These are phyloP conservation scores for Alternaria postmessia DNA, from an alignment of 2,329 filamentous ascomycete species.

Conservation along the genomic window DNA sequence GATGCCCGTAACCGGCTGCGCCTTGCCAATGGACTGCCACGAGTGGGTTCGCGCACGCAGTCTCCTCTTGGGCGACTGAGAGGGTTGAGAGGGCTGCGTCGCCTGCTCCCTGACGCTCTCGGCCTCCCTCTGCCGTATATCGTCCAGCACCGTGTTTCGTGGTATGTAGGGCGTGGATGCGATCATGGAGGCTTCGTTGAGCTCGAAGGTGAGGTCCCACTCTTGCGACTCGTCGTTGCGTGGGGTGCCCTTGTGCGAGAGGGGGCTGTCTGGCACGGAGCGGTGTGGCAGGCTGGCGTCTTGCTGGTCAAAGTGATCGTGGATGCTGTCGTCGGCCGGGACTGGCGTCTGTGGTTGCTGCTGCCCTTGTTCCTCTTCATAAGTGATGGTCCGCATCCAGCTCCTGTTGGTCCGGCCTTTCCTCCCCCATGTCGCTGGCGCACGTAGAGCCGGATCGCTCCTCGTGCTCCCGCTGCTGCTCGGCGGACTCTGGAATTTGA, in stretches of 20 bases:
- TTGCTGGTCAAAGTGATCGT: slow-evolving; percentile 20
- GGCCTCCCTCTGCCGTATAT: slow-evolving; percentile 54
- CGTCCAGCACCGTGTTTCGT: slow-evolving; percentile 54
- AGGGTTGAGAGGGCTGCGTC: neutral
- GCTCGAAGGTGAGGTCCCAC: slow-evolving; percentile 54
- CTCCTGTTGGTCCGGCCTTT: slow-evolving; percentile 52
- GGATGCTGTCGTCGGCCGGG: slow-evolving; percentile 27
- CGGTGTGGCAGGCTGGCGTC: slow-evolving; percentile 50
- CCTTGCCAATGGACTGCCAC: slow-evolving; percentile 41
- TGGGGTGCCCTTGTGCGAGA: slow-evolving; percentile 49
- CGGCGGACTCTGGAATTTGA: slow-evolving; percentile 35
- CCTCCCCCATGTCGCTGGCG: slow-evolving; percentile 58
- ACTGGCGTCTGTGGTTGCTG: slow-evolving; percentile 20
- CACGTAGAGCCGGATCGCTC: slow-evolving; percentile 55
- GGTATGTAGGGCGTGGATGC: slow-evolving; percentile 58
- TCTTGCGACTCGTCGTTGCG: slow-evolving; percentile 30
- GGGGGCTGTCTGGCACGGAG: slow-evolving; percentile 55
- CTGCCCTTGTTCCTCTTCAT: slow-evolving; percentile 30
- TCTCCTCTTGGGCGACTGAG: slow-evolving; percentile 19
- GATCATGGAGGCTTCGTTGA: slow-evolving; percentile 56
- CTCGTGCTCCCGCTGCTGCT: slow-evolving; percentile 48
- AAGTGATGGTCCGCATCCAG: slow-evolving; percentile 54
- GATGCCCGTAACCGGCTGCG: slow-evolving; percentile 36
- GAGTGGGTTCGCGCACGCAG: slow-evolving; percentile 39
- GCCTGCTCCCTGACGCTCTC: slow-evolving; percentile 47